Conservation (phyloP, 495 filamentous ascomycete genomes). For the Filosporella fistucella region DNA sequence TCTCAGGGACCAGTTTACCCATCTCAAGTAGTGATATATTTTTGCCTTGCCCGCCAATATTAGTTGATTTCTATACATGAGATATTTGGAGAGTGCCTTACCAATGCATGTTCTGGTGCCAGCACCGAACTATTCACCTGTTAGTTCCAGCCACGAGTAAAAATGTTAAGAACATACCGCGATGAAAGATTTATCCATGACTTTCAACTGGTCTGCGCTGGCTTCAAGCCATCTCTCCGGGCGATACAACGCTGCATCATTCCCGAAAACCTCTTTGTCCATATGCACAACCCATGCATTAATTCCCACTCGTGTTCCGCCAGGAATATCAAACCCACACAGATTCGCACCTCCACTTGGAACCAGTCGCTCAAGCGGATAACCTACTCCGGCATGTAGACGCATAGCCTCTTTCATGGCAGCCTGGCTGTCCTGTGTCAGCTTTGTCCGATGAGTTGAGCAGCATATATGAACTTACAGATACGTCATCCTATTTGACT, state of each 20-base stretch:
- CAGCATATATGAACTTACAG: too few relatives aligned
- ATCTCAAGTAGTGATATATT: constrained; percentile 72
- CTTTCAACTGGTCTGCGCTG: too few relatives aligned
- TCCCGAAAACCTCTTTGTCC: constrained; percentile 24
- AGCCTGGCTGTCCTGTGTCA: too few relatives aligned
- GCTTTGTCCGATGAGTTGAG: too few relatives aligned
- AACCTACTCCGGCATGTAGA: constrained; percentile 30
- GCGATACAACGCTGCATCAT: not conserved
- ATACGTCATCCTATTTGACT: constrained; percentile 40
- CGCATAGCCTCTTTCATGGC: constrained; percentile 48
- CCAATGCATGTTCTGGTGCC: constrained; percentile 56
- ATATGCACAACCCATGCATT: constrained; percentile 49
- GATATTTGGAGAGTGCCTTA: too few relatives aligned
- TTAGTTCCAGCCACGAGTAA: too few relatives aligned
- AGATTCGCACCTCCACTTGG: constrained; percentile 46
- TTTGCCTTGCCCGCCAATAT: too few relatives aligned
- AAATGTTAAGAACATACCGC: too few relatives aligned
- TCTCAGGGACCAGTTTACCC: constrained; percentile 53
- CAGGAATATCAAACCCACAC: constrained; percentile 42
- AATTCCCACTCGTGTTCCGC: constrained; percentile 40
- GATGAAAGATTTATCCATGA: too few relatives aligned
- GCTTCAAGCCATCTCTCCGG: constrained; percentile 22
- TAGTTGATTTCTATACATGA: too few relatives aligned
- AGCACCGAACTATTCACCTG: constrained; percentile 55
- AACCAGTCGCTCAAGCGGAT: constrained; percentile 48